Evolutionary conservation across 129 eudicot species (phyloP).

Genomic region (Apium graveolens): DNA sequence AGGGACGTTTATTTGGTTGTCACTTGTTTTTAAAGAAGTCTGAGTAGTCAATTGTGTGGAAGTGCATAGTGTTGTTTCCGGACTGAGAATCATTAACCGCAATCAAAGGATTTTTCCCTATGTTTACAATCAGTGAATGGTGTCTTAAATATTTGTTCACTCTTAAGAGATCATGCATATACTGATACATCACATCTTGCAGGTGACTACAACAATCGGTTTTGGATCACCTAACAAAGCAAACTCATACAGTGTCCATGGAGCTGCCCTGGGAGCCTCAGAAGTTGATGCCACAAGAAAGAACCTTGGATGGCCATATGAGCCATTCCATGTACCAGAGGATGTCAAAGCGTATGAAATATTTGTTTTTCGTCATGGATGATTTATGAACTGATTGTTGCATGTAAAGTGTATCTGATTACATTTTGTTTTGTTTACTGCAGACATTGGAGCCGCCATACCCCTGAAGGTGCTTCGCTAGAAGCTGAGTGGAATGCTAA

Average conservation of each 20-base stretch:
- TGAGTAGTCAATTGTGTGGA: not conserved
- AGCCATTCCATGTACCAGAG: constrained; percentile 98
- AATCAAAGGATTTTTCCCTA: not conserved
- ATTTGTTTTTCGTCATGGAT: not conserved
- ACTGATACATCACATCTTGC: constrained; percentile 11
- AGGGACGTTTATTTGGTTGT: not conserved
- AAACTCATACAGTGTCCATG: constrained; percentile 91
- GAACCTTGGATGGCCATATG: constrained; percentile 93
- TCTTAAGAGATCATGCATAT: not conserved
- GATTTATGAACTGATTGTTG: not conserved
- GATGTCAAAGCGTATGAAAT: constrained; percentile 68
- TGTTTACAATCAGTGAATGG: not conserved
- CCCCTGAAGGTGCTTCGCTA: constrained; percentile 69
- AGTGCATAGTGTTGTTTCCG: not conserved
- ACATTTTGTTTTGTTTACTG: not conserved
- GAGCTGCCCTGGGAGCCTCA: constrained; percentile 87
- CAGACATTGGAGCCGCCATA: constrained; percentile 97
- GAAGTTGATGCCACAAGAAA: constrained; percentile 92
- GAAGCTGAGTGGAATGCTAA: constrained; percentile 94
- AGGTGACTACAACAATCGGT: constrained; percentile 97
- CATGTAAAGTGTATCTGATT: constrained; percentile 8
- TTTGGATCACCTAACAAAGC: constrained; percentile 95
- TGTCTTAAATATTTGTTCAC: not conserved
- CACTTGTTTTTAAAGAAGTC: not conserved
- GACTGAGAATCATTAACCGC: not conserved